These are phyloP conservation scores for Dictyostelium citrinum DNA, from an alignment of 78 protist species.

Conservation along the genomic window DNA sequence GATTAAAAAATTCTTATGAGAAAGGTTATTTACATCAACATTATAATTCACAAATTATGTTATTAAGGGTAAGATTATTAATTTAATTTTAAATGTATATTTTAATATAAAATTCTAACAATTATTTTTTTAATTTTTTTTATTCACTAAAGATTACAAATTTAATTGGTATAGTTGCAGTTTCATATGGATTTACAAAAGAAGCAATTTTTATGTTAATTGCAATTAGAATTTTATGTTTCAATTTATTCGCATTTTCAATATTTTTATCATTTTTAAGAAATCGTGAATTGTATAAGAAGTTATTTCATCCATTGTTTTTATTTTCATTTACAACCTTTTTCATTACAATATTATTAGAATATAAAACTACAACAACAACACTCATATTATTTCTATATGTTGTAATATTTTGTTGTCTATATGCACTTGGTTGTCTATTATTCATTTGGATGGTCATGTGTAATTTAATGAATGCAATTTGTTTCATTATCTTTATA, in stretches of 20 bases:
- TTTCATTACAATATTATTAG: slow-evolving; percentile 47
- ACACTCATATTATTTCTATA: slow-evolving; percentile 47
- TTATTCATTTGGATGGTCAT: slow-evolving; percentile 69
- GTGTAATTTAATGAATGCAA: slow-evolving; percentile 35
- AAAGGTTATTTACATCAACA: slow-evolving; percentile 45
- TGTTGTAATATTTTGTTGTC: slow-evolving; percentile 29
- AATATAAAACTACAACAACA: slow-evolving; percentile 46
- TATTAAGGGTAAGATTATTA: slow-evolving; percentile 41
- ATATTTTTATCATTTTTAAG: slow-evolving; percentile 39
- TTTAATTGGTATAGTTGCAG: slow-evolving; percentile 43
- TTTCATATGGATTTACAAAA: slow-evolving; percentile 71
- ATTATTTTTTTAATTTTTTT: neutral
- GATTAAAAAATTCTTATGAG: slow-evolving; percentile 38
- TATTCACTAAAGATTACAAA: slow-evolving; percentile 31
- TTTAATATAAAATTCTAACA: too few species aligned
- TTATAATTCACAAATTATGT: slow-evolving; percentile 26
- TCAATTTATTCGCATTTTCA: slow-evolving; percentile 70
- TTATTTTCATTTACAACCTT: slow-evolving; percentile 60
- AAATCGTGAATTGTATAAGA: slow-evolving; percentile 38
- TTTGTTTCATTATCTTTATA: slow-evolving; percentile 45
- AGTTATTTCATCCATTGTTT: slow-evolving; percentile 60
- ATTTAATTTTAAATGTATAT: neutral
- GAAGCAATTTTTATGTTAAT: slow-evolving; percentile 53
- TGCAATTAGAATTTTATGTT: slow-evolving; percentile 66
- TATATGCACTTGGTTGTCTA: slow-evolving; percentile 65